A percentile compares a stretch with the other conserved stretches of the same genome.
These are phyloP conservation scores for Tympanopsis confertula DNA, from an alignment of 2,329 filamentous ascomycete genomes.

Conservation along the genomic window DNA sequence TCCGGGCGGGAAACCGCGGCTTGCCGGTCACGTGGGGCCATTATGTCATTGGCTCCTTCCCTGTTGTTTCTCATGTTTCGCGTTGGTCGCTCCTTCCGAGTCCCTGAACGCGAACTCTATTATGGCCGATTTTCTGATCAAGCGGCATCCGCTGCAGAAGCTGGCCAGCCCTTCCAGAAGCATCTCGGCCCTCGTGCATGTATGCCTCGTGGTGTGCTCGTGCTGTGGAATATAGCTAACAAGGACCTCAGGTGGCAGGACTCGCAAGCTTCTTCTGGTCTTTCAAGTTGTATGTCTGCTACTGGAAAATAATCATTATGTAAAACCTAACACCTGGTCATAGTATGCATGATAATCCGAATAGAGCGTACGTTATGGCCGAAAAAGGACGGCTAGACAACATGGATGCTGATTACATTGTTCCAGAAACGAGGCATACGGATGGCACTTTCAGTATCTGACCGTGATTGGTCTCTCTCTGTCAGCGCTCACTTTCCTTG, in stretches of 20 bases:
- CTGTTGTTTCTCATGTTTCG: no score
- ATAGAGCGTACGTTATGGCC: constrained; percentile 19
- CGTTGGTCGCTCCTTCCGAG: no score
- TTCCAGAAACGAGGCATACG: constrained; percentile 42
- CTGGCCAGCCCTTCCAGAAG: constrained; percentile 26
- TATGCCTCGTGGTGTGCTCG: constrained; percentile 9
- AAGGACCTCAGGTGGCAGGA: constrained; percentile 16
- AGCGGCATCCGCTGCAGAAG: constrained; percentile 27
- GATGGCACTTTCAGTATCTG: constrained; percentile 55
- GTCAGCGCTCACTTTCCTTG: constrained; percentile 38
- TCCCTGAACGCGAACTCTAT: constrained; percentile 1
- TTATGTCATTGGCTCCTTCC: no score
- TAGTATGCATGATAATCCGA: constrained; percentile 27
- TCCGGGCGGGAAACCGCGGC: no score
- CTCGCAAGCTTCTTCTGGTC: constrained; percentile 27
- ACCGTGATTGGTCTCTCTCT: constrained; percentile 49
- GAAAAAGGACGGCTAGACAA: not conserved
- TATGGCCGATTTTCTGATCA: not conserved
- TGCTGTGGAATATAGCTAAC: constrained; percentile 7
- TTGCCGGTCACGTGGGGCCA: no score
- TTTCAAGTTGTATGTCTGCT: constrained; percentile 26
- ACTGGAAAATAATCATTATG: not conserved
- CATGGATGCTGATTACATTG: constrained; percentile 1
- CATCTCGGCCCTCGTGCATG: constrained; percentile 27
- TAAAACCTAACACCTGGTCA: constrained; percentile 1